Evolutionary conservation across 768 basidiomycete species (phyloP).

Genomic region (Lentinula raphanica): DNA sequence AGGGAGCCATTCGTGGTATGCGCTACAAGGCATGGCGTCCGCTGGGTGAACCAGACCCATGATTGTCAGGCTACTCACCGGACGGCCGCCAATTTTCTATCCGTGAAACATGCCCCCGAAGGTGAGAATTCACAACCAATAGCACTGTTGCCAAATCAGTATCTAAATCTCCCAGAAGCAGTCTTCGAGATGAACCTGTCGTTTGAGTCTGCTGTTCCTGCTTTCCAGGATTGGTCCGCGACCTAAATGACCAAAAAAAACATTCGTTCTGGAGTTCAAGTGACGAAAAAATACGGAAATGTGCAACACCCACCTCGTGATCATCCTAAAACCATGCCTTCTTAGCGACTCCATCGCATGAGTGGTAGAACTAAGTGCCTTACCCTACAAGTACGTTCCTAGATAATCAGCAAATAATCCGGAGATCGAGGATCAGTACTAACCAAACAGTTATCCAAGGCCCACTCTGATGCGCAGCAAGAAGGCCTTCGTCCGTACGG

Average conservation of each 20-base stretch:
- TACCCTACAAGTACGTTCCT: background rate
- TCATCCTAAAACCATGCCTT: conserved; percentile 33
- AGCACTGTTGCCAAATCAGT: conserved; percentile 48
- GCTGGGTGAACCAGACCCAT: background rate
- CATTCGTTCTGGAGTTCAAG: too few species aligned
- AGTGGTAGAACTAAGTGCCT: background rate
- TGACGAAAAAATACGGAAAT: background rate
- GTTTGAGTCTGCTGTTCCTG: conserved; percentile 51
- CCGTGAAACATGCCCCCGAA: conserved; percentile 53
- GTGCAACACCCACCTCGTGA: conserved; percentile 34
- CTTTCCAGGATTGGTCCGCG: conserved; percentile 54
- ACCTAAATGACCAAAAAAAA: too few species aligned
- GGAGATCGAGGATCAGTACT: conserved; percentile 9
- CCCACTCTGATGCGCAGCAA: conserved; percentile 40
- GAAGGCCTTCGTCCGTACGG: conserved; percentile 44
- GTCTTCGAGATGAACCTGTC: background rate
- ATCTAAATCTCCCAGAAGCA: conserved; percentile 34
- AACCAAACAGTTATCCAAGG: conserved; percentile 58
- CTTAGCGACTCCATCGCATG: background rate
- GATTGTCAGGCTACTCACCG: conserved; percentile 14
- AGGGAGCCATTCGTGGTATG: conserved; percentile 61
- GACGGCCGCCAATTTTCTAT: conserved; percentile 54
- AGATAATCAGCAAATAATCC: background rate
- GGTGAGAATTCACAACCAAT: conserved; percentile 46
- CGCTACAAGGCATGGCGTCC: conserved; percentile 14